phyloP scores from a whole-genome alignment of 371 early-diverging fungal species.

The Actinomortierella wolfii region DNA sequence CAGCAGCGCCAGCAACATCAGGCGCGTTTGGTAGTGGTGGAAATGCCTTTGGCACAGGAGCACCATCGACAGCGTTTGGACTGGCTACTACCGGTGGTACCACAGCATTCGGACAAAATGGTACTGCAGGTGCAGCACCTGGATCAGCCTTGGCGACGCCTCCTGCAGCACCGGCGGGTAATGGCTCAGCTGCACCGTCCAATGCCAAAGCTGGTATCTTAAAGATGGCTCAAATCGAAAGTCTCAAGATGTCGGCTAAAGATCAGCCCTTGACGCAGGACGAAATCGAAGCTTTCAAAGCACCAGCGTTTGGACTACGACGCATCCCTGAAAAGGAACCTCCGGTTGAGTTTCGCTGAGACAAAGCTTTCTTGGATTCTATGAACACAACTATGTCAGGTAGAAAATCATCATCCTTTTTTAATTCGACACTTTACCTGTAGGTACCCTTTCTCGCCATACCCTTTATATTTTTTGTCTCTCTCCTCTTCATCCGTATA shows the following conservation, averaged over 20 bases:
- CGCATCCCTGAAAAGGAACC: conserved; percentile 58
- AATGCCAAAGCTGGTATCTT: conserved; percentile 10
- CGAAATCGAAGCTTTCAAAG: conserved; percentile 48
- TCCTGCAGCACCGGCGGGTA: too few relatives aligned
- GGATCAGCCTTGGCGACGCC: too few relatives aligned
- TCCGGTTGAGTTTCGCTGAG: conserved; percentile 50
- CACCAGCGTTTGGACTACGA: conserved; percentile 47
- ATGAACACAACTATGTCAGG: too few relatives aligned
- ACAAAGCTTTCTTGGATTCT: too few relatives aligned
- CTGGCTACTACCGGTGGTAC: background rate
- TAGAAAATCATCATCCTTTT: too few relatives aligned
- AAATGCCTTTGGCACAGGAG: background rate
- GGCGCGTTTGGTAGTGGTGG: conserved; percentile 3
- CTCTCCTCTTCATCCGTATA: background rate
- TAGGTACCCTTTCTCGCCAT: background rate
- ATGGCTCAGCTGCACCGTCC: too few relatives aligned
- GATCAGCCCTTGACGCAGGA: conserved; percentile 24
- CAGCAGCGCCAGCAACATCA: conserved; percentile 6
- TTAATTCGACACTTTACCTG: too few relatives aligned
- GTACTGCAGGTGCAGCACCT: background rate
- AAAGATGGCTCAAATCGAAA: conserved; percentile 27
- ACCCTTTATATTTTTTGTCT: background rate
- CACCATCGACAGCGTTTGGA: conserved; percentile 1
- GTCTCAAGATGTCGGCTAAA: conserved; percentile 8
- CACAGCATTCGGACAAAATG: background rate